Base-by-base conservation (phyloP, 192 early-diverging fungal species). In the Ambispora gerdemannii region DNA sequence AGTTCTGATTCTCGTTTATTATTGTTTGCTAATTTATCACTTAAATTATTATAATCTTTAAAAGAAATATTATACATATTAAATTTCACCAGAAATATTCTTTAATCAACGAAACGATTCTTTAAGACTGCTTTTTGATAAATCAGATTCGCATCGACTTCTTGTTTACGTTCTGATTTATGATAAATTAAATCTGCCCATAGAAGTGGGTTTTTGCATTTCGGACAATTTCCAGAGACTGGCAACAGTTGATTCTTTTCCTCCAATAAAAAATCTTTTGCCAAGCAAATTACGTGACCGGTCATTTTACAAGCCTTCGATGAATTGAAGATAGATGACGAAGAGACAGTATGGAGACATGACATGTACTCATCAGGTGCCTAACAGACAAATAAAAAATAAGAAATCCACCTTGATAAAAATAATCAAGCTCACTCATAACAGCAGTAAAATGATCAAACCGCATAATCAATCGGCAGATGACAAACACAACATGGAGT, bases 291-390 rank as follows among this genome's bases (percentile, higher is more conserved):
- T 15, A 22, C 8, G 24, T 64, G 63, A 15, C 8, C 22, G 17
- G 43, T 20, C 36, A 43, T 47, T 3, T 64, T 34, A 43, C 63
- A 64, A n/a, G n/a, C 3, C 43, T 3, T 10, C 22, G n/a, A n/a
- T n/a, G n/a, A n/a, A n/a, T n/a, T n/a, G n/a, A n/a, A n/a, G n/a
- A n/a, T n/a, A n/a, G n/a, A n/a, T n/a, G n/a, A n/a, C n/a, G n/a
- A n/a, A n/a, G n/a, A n/a, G n/a, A n/a, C n/a, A n/a, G n/a, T 64
- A 25, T 64, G n/a, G 22, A 22, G 34, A 64, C 63, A 64, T 27
- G 22, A 43, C 13, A 64, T 2, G 34, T 64, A 64, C 17, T 24
- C 4, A 7, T 64, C 24, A 43, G 25, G 63, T 43, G 22, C 30
- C 11, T 64, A 64, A 22, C 43, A n/a, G n/a, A 22, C 28, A 4